These are phyloP conservation scores for Yamadazyma diddensiae DNA, from an alignment of 1,139 yeast genomes.

Conservation along the genomic window DNA sequence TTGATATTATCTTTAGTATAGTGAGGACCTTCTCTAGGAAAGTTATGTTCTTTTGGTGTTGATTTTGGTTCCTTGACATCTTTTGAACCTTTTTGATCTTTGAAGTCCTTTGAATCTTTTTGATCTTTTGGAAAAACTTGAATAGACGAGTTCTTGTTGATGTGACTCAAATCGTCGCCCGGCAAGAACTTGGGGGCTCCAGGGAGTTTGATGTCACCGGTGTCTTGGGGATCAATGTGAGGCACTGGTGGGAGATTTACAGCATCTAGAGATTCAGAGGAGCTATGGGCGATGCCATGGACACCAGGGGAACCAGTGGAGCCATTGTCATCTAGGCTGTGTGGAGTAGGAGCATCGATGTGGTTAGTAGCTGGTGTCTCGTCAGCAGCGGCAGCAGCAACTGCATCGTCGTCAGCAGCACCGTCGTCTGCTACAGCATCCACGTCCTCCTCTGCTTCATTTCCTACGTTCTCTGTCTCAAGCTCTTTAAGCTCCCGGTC, in stretches of 20 bases:
- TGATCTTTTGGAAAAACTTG: constrained; percentile 27
- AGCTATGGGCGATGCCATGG: not conserved
- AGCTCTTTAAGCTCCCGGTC: constrained; percentile 23
- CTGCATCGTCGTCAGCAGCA: constrained; percentile 5
- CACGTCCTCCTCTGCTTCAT: constrained; percentile 1
- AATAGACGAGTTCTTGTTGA: constrained; percentile 39
- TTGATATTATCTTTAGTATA: constrained; percentile 40
- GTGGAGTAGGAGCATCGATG: too few species aligned
- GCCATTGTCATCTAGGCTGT: not conserved
- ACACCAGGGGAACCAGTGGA: not conserved
- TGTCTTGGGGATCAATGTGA: constrained; percentile 30
- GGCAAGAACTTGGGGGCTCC: constrained; percentile 45
- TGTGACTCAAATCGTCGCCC: constrained; percentile 36
- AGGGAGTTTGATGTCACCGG: constrained; percentile 29
- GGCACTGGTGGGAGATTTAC: constrained; percentile 31
- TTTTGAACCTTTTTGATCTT: not conserved
- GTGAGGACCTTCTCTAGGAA: too few species aligned
- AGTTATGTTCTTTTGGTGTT: constrained; percentile 1
- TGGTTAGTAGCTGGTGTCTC: not conserved
- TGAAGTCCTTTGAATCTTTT: constrained; percentile 1
- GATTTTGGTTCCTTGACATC: constrained; percentile 1
- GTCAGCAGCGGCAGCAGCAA: not conserved
- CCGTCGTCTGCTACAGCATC: constrained; percentile 3
- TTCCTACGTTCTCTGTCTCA: not conserved
- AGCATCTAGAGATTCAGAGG: constrained; percentile 1